A percentile compares a stretch with the other conserved stretches of the same genome.
phyloP scores from a whole-genome alignment of 164 flowering plant species.

The Platanus orientalis region DNA sequence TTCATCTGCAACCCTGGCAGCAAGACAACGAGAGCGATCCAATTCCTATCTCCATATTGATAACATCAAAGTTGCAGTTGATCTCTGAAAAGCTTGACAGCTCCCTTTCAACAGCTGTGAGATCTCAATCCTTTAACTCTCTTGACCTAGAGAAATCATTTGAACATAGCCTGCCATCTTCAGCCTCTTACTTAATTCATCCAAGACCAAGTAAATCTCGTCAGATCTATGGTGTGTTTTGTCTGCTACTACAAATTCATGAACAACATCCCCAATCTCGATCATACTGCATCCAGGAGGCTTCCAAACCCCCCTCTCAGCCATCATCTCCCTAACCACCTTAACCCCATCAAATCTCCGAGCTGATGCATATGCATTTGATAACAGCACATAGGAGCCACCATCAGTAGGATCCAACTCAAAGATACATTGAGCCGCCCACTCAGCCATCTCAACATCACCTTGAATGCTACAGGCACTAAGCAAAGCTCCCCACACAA shows the following conservation, averaged over 20 bases:
- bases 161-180: conserved; percentile 11
- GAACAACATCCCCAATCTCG: conserved; percentile 16
- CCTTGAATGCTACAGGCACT: conserved; percentile 10
- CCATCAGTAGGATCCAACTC: conserved; percentile 10
- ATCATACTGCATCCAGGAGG: conserved; percentile 19
- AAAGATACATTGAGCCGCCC: conserved; percentile 6
- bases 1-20: too few species aligned
- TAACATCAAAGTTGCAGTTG: too few species aligned
- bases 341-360: conserved; percentile 10
- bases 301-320: conserved; percentile 8
- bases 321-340: conserved; percentile 13
- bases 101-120: too few species aligned
- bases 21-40: too few species aligned
- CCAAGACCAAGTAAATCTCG: conserved; percentile 14
- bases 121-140: too few species aligned
- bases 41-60: too few species aligned
- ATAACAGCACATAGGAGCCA: conserved; percentile 16
- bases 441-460: conserved; percentile 11
- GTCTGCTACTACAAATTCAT: conserved; percentile 16
- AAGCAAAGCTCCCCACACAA: conserved; percentile 18
- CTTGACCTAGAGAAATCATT: too few species aligned
- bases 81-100: too few species aligned
- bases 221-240: conserved; percentile 8
- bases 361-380: conserved; percentile 16
- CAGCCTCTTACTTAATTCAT: conserved; percentile 10